Conservation (phyloP, 163 green algal species). For the Scenedesmus sp. region DNA sequence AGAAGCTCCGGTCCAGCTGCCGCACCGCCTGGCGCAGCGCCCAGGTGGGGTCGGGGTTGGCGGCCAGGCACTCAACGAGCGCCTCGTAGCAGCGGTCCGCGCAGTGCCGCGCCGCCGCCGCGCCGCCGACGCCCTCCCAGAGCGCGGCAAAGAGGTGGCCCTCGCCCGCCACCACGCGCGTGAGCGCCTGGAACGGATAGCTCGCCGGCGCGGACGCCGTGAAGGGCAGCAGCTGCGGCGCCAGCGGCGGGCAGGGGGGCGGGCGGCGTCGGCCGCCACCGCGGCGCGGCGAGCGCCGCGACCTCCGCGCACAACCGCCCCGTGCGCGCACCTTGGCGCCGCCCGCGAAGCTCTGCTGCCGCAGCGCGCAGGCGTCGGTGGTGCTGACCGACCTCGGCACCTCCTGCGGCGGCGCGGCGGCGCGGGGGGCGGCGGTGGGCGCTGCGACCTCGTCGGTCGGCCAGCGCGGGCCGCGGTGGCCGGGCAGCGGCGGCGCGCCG, state of each 20-base stretch:
- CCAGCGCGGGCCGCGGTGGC: no score
- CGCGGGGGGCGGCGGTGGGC: not conserved
- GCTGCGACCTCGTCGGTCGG: not conserved
- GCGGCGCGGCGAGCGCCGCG: no score
- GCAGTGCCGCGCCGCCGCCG: constrained; percentile 37
- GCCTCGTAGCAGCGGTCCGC: constrained; percentile 14
- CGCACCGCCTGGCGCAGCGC: constrained; percentile 1
- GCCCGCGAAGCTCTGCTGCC: constrained; percentile 15
- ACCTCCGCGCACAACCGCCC: no score
- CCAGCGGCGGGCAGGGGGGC: no score
- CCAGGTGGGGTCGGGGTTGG: not conserved
- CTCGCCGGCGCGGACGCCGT: constrained; percentile 36
- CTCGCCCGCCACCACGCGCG: constrained; percentile 10
- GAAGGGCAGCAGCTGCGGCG: constrained; percentile 40
- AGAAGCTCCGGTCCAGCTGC: constrained; percentile 24
- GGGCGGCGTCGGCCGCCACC: no score
- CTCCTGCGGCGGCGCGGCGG: not conserved
- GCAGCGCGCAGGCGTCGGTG: constrained; percentile 17
- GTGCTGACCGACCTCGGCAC: constrained; percentile 27
- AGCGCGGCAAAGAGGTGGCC: constrained; percentile 41
- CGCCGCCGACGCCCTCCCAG: constrained; percentile 37
- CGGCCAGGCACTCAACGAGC: constrained; percentile 1
- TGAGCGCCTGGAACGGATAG: constrained; percentile 27
- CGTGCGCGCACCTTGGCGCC: constrained; percentile 25
- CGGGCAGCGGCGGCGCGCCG: no score